These are phyloP conservation scores for Colletotrichum orchidophilum DNA, from an alignment of 2,329 filamentous ascomycete species.

Conservation along the genomic window DNA sequence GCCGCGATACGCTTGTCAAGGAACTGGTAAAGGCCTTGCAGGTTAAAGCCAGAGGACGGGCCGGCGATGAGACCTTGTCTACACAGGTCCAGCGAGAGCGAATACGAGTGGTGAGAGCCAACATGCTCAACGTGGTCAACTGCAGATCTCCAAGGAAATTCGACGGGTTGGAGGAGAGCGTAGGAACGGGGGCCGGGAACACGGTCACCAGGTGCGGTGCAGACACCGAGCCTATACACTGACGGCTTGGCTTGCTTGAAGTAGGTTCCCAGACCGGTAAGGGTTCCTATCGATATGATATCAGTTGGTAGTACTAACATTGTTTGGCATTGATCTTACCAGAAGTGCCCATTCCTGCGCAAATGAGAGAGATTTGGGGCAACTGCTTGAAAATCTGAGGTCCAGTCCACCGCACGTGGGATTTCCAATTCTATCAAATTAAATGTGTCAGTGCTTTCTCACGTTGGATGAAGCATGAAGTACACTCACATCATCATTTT, in stretches of 20 bases:
- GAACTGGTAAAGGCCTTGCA: slow-evolving; percentile 61
- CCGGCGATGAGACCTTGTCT: slow-evolving; percentile 68
- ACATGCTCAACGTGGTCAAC: slow-evolving; percentile 67
- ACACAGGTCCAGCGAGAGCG: slow-evolving; percentile 61
- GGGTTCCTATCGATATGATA: slow-evolving; percentile 42
- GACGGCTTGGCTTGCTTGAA: slow-evolving; percentile 61
- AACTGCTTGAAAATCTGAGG: slow-evolving; percentile 66
- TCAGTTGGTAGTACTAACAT: background rate
- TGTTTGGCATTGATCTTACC: slow-evolving; percentile 43
- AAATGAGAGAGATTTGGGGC: slow-evolving; percentile 65
- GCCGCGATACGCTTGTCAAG: slow-evolving; percentile 57
- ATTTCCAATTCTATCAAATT: slow-evolving; percentile 56
- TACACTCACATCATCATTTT: slow-evolving; percentile 53
- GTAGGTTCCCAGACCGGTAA: slow-evolving; percentile 60
- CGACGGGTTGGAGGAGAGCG: slow-evolving; percentile 56
- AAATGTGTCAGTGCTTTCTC: background rate
- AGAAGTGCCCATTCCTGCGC: slow-evolving; percentile 66
- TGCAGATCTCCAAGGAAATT: slow-evolving; percentile 67
- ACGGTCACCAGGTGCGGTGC: slow-evolving; percentile 64
- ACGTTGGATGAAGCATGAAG: too few species aligned
- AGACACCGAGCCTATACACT: slow-evolving; percentile 58
- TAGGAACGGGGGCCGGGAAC: slow-evolving; percentile 67
- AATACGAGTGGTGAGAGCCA: slow-evolving; percentile 62
- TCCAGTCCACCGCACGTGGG: slow-evolving; percentile 67
- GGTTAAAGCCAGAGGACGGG: slow-evolving; percentile 68